Evolutionary conservation across 345 rosid species (phyloP).

Genomic region (Lepidium didymum): DNA sequence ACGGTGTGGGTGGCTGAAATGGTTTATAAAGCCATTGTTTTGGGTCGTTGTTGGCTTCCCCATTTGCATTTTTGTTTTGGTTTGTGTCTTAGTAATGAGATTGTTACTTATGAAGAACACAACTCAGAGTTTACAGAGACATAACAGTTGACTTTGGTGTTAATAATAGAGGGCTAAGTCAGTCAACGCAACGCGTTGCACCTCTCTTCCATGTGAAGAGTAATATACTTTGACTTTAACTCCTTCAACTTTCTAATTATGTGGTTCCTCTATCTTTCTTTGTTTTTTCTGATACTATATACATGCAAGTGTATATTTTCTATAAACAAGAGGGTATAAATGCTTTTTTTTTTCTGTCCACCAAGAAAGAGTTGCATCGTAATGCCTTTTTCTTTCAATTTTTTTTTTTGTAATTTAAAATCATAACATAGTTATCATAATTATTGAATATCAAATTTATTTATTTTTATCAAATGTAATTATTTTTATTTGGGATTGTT

Average conservation of each 20-base stretch:
- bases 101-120: not conserved
- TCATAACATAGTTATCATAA: too few relatives aligned
- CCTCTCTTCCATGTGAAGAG: conserved; percentile 8
- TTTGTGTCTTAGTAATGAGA: not conserved
- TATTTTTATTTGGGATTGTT: too few relatives aligned
- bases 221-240: conserved; percentile 16
- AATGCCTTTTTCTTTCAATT: not conserved
- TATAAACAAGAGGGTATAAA: not conserved
- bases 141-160: conserved; percentile 15
- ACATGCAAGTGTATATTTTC: not conserved
- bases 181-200: conserved; percentile 25
- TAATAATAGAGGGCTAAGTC: conserved; percentile 18
- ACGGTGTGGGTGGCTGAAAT: conserved; percentile 52
- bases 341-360: not conserved
- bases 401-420: too few relatives aligned
- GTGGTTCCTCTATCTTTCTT: conserved; percentile 3
- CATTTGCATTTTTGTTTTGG: conserved; percentile 15
- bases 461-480: too few relatives aligned
- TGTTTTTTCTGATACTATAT: not conserved
- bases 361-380: not conserved
- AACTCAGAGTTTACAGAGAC: conserved; percentile 1
- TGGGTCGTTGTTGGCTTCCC: conserved; percentile 37
- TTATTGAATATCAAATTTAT: too few relatives aligned
- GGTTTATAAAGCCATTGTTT: conserved; percentile 27
- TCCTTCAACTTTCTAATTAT: conserved; percentile 13